A percentile compares a stretch with the other conserved stretches of the same genome.
phyloP scores from a whole-genome alignment of 108 stramenopile genomes.

The Conticribra guillardii region DNA sequence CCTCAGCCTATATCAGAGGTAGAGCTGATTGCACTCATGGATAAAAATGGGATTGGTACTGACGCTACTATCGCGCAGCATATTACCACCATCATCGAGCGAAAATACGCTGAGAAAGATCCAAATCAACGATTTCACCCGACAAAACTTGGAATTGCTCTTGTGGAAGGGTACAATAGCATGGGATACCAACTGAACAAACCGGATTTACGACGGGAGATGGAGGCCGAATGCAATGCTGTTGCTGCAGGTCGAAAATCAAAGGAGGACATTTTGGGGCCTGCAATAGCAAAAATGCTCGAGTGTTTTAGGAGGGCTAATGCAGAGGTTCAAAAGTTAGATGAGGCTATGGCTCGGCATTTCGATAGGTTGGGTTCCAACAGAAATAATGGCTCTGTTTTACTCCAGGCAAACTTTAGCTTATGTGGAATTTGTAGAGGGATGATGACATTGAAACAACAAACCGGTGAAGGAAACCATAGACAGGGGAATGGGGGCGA shows the following conservation, averaged over 20 bases:
- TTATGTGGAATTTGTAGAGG: constrained; percentile 72
- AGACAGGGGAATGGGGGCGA: constrained; percentile 38
- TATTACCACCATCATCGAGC: constrained; percentile 84
- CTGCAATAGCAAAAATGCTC: constrained; percentile 79
- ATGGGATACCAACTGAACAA: constrained; percentile 97
- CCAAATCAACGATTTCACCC: constrained; percentile 77
- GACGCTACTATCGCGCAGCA: constrained; percentile 94
- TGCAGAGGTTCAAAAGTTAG: constrained; percentile 85
- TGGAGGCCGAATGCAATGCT: constrained; percentile 82
- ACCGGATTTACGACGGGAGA: constrained; percentile 86
- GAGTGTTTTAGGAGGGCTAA: constrained; percentile 70
- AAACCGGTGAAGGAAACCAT: constrained; percentile 29
- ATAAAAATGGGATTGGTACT: constrained; percentile 74
- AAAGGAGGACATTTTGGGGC: constrained; percentile 74
- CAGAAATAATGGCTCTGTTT: constrained; percentile 38
- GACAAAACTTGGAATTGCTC: constrained; percentile 86
- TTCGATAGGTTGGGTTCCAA: constrained; percentile 67
- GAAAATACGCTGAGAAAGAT: constrained; percentile 86
- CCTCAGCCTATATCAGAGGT: constrained; percentile 79
- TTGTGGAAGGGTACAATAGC: constrained; percentile 93
- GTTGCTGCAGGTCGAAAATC: constrained; percentile 79
- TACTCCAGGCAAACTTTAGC: constrained; percentile 66
- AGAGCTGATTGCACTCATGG: constrained; percentile 74
- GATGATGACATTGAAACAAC: constrained; percentile 69
- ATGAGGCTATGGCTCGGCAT: constrained; percentile 78